Percentiles rank a stretch among this genome's conserved stretches.
These are phyloP conservation scores for Elsinoe perseae DNA, from an alignment of 2,329 filamentous ascomycete species.

Conservation along the genomic window DNA sequence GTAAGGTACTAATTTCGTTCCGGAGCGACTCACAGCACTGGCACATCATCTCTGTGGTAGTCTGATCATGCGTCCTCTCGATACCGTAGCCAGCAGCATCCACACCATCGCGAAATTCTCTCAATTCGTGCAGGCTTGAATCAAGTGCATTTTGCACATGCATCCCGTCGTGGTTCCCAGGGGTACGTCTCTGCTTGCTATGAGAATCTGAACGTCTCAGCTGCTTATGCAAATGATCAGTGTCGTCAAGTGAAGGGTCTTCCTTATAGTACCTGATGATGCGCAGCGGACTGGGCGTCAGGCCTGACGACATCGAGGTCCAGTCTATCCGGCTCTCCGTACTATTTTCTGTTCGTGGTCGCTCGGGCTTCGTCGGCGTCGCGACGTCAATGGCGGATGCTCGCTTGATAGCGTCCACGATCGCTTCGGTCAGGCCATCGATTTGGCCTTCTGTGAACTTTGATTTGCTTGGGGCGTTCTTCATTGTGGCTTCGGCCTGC, in stretches of 20 bases:
- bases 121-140: neutral
- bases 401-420: conserved; percentile 7
- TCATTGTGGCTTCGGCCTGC: neutral
- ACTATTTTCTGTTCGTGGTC: neutral
- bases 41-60: neutral
- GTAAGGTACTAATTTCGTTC: conserved; percentile 6
- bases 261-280: conserved; percentile 7
- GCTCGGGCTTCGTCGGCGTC: neutral
- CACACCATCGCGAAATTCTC: neutral
- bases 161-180: neutral
- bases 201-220: neutral
- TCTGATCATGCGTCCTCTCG: neutral
- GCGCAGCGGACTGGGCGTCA: neutral
- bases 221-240: neutral
- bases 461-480: neutral
- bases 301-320: neutral
- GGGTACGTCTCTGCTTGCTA: neutral
- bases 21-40: conserved; percentile 1
- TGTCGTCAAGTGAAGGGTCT: neutral
- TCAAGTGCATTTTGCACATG: neutral
- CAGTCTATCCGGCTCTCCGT: neutral
- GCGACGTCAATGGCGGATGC: neutral
- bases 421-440: neutral
- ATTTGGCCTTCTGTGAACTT: conserved; percentile 8
- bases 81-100: neutral